Percentiles rank a stretch among this genome's conserved stretches.
These are phyloP conservation scores for Kazachstania viticola DNA, from an alignment of 805 yeast species.

Conservation along the genomic window DNA sequence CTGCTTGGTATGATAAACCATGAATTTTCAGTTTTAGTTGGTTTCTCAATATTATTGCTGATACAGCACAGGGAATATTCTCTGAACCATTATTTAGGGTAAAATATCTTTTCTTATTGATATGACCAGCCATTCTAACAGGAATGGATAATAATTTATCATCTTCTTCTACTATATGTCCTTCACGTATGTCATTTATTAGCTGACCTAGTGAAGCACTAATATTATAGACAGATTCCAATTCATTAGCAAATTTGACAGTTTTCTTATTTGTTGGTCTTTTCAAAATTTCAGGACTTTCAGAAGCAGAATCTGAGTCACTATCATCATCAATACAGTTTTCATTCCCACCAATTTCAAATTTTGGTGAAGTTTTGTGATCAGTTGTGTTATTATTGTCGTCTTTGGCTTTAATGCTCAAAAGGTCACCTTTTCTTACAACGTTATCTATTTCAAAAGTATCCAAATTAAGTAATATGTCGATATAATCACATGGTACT, in stretches of 20 bases:
- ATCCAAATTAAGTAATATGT: slow-evolving; percentile 33
- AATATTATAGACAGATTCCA: slow-evolving; percentile 8
- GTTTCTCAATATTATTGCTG: slow-evolving; percentile 44
- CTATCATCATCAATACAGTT: neutral
- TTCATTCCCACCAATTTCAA: slow-evolving; percentile 2
- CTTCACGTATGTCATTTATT: slow-evolving; percentile 21
- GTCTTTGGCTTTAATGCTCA: neutral
- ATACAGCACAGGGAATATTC: slow-evolving; percentile 63
- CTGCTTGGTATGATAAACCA: slow-evolving; percentile 78
- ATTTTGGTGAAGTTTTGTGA: slow-evolving; percentile 1
- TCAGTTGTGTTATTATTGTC: neutral
- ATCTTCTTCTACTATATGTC: slow-evolving; percentile 14
- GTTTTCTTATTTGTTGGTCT: slow-evolving; percentile 8
- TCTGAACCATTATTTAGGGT: slow-evolving; percentile 38
- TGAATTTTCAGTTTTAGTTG: slow-evolving; percentile 52
- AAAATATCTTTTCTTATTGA: slow-evolving; percentile 53
- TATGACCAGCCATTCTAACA: slow-evolving; percentile 30
- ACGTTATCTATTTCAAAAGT: slow-evolving; percentile 20
- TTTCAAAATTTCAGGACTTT: slow-evolving; percentile 1
- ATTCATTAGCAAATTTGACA: slow-evolving; percentile 21
- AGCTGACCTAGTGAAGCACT: slow-evolving; percentile 19
- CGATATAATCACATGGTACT: slow-evolving; percentile 61
- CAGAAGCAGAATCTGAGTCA: slow-evolving; percentile 1
- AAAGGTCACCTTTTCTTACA: slow-evolving; percentile 15
- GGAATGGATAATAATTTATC: slow-evolving; percentile 23